These are phyloP conservation scores for Casaregolazyma suthepensis DNA, from an alignment of 1,139 yeast genomes.

Conservation along the genomic window DNA sequence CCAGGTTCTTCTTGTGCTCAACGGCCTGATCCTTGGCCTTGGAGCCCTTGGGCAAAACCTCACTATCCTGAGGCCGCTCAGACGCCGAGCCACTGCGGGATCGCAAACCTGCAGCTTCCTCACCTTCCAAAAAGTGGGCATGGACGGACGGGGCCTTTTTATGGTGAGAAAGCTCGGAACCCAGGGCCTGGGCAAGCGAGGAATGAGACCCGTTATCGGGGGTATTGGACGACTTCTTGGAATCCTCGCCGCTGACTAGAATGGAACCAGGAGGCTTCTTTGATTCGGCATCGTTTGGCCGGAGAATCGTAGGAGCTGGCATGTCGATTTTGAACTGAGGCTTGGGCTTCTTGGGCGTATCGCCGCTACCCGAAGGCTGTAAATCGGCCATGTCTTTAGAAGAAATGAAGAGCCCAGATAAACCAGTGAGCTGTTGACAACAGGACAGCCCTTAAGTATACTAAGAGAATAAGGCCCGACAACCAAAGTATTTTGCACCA, in stretches of 20 bases:
- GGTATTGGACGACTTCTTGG: background rate
- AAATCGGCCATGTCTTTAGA: background rate
- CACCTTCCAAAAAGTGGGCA: conserved; percentile 76
- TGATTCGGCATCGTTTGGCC: conserved; percentile 1
- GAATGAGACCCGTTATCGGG: background rate
- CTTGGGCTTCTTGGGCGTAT: conserved; percentile 1
- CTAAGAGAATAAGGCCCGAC: background rate
- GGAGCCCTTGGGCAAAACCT: background rate
- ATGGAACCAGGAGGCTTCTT: conserved; percentile 13
- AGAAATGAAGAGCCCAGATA: background rate
- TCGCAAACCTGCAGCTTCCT: conserved; percentile 41
- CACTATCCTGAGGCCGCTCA: conserved; percentile 10
- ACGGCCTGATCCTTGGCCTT: conserved; percentile 1
- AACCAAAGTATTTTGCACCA: background rate
- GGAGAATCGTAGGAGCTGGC: conserved; percentile 7
- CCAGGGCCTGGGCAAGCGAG: conserved; percentile 1
- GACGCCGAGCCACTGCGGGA: conserved; percentile 37
- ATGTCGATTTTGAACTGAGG: conserved; percentile 9
- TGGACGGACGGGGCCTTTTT: conserved; percentile 61
- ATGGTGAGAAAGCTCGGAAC: conserved; percentile 28
- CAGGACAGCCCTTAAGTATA: background rate
- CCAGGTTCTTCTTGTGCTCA: background rate
- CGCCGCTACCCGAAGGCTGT: background rate
- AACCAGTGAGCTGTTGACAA: background rate
- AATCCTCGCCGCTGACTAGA: conserved; percentile 13